Base-by-base conservation (phyloP, 352 stramenopile species). In the Elongisporangium senticosum region DNA sequence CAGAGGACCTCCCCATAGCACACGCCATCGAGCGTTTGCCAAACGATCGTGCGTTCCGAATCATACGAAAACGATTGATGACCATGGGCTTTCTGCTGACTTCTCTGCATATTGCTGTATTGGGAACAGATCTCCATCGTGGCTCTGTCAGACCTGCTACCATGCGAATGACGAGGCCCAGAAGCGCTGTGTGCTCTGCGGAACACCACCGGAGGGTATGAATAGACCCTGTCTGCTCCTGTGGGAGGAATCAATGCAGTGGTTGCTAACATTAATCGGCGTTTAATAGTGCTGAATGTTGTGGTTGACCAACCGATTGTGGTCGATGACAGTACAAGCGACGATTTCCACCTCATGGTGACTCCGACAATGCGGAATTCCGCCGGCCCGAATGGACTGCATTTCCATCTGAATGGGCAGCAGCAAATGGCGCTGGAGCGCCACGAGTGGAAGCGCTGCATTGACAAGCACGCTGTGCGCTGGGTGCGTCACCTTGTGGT, bases 391-490 rank as follows among this genome's bases (percentile, higher is more conserved):
- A 37, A 37, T 6, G 33, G 33, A 15, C 17, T 10, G 33, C 33
- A 43, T 43, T 43, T 43, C 11, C 8, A 67, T 28, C 60, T 83
- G 23, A 86, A 63, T 49, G 75, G 88, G 22, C 72, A 74, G 0
- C 81, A 93, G 49, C 67, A 73, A 8, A 63, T 83, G 53, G 78
- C 79, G 17, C 67, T 75, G 5, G 75, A 85, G 13, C 72, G 84
- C 6, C 77, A 88, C 37, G 70, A 83, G 49, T 91, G 81, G 81
- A 93, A 91, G 51, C 75, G 84, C 15, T 87, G 69, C 52, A 61
- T 91, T 55, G 58, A 56, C 43, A 59, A 52, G 10, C 49, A 66
- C 10, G 53, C 54, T 7, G 63, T 88, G 28, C 65, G 55, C 61
- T 88, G 78, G 78, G 68, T 86, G 65, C 49, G 71, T 43, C 11